Conservation (phyloP, 73 alveolate species). For the Symbiodinium natans region DNA sequence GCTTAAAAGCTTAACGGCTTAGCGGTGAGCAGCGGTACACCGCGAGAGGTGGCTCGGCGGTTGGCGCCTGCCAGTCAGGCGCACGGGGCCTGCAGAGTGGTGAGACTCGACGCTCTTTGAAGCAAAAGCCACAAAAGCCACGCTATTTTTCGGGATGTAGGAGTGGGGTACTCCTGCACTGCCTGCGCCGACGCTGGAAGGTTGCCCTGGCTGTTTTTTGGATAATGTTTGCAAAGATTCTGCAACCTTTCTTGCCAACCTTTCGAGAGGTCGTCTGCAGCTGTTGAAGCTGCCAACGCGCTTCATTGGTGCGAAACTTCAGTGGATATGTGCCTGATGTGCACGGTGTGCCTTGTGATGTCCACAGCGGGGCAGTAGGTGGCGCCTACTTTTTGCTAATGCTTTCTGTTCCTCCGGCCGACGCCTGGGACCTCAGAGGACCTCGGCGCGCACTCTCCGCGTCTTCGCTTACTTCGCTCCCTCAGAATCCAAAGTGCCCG, state of each 20-base stretch:
- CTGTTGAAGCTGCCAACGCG: slow-evolving; percentile 73
- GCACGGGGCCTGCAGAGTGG: too few species aligned
- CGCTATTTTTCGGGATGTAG: neutral
- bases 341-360: too few species aligned
- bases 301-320: slow-evolving; percentile 25
- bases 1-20: too few species aligned
- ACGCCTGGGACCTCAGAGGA: neutral
- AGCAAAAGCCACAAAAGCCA: too few species aligned
- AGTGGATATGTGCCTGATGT: too few species aligned
- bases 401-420: slow-evolving; percentile 87
- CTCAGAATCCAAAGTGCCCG: neutral
- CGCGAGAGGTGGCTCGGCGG: neutral
- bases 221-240: neutral
- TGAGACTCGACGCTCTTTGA: too few species aligned
- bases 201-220: neutral
- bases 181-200: slow-evolving; percentile 62
- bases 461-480: neutral
- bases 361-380: neutral
- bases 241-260: neutral
- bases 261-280: slow-evolving; percentile 20
- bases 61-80: neutral
- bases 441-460: neutral
- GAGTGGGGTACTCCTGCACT: neutral
- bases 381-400: slow-evolving; percentile 51
- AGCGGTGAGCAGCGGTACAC: neutral